Evolutionary conservation across 2,329 filamentous ascomycete genomes (phyloP).

Genomic region (Aspergillus pseudoterreus): DNA sequence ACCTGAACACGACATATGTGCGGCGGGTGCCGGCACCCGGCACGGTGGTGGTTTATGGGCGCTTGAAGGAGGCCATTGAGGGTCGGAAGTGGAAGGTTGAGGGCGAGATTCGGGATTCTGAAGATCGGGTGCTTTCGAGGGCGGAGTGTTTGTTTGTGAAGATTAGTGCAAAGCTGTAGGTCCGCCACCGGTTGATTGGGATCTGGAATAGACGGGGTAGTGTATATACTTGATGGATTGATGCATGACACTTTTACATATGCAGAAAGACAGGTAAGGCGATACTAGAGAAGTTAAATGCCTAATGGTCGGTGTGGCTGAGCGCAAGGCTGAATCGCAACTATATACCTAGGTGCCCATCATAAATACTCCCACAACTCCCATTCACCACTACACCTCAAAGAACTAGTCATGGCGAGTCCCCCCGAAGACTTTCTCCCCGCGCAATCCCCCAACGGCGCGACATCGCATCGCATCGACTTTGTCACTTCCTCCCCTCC

Average conservation of each 20-base stretch:
- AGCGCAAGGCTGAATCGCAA: no score
- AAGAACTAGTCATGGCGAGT: not conserved
- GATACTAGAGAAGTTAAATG: no score
- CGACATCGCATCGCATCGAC: slow-evolving; percentile 51
- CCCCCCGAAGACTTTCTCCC: slow-evolving; percentile 26
- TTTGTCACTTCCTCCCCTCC: slow-evolving; percentile 44
- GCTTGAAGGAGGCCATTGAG: slow-evolving; percentile 10
- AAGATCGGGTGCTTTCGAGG: slow-evolving; percentile 7
- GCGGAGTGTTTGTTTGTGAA: slow-evolving; percentile 15
- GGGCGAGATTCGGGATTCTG: slow-evolving; percentile 11
- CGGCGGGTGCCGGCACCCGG: slow-evolving; percentile 16
- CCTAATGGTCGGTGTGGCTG: no score
- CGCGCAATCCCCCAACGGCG: slow-evolving; percentile 37
- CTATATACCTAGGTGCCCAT: no score
- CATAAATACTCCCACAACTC: not conserved
- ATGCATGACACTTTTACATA: not conserved
- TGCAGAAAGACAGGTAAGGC: no score
- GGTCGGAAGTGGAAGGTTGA: slow-evolving; percentile 16
- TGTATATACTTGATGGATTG: not conserved
- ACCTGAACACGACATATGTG: slow-evolving; percentile 19
- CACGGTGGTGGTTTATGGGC: slow-evolving; percentile 10
- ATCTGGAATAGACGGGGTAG: no score
- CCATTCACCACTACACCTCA: no score
- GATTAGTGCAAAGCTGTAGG: slow-evolving; percentile 7
- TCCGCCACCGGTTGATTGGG: no score